A percentile compares a stretch with the other conserved stretches of the same genome.
phyloP scores from a whole-genome alignment of 768 basidiomycete species.

The Tricholoma bakamatsutake region DNA sequence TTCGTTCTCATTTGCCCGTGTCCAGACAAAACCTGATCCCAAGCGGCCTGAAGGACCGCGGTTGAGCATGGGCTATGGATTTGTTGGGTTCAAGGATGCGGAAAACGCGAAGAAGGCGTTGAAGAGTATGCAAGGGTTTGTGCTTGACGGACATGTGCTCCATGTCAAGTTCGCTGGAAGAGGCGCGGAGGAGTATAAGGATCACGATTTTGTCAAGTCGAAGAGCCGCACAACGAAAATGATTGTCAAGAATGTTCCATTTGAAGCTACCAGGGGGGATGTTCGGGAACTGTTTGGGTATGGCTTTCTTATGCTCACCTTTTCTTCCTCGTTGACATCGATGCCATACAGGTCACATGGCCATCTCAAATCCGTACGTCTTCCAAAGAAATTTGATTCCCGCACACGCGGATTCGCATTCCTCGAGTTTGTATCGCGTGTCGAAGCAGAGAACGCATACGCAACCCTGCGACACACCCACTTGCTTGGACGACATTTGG shows the following conservation, averaged over 20 bases:
- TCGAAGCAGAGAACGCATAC: constrained; percentile 88
- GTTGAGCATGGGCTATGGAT: constrained; percentile 95
- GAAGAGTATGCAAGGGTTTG: constrained; percentile 73
- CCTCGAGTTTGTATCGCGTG: constrained; percentile 85
- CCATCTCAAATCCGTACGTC: constrained; percentile 87
- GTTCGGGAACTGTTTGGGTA: constrained; percentile 85
- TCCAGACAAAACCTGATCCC: constrained; percentile 89
- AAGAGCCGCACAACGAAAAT: constrained; percentile 84
- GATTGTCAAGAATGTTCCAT: constrained; percentile 97
- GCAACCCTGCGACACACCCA: constrained; percentile 88
- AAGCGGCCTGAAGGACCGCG: constrained; percentile 53
- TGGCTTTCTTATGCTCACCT: constrained; percentile 23
- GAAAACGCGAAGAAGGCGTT: constrained; percentile 72
- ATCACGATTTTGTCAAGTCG: constrained; percentile 28
- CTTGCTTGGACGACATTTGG: constrained; percentile 91
- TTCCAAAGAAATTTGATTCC: constrained; percentile 89
- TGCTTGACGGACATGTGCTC: constrained; percentile 82
- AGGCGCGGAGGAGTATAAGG: constrained; percentile 49
- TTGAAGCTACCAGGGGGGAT: constrained; percentile 93
- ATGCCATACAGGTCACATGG: constrained; percentile 67
- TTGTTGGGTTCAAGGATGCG: constrained; percentile 79
- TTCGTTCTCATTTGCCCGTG: constrained; percentile 78
- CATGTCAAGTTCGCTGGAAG: constrained; percentile 85
- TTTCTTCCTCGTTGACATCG: neutral
- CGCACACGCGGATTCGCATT: constrained; percentile 94